Base-by-base conservation (phyloP, 257 asterid species). In the Primulina tabacum region DNA sequence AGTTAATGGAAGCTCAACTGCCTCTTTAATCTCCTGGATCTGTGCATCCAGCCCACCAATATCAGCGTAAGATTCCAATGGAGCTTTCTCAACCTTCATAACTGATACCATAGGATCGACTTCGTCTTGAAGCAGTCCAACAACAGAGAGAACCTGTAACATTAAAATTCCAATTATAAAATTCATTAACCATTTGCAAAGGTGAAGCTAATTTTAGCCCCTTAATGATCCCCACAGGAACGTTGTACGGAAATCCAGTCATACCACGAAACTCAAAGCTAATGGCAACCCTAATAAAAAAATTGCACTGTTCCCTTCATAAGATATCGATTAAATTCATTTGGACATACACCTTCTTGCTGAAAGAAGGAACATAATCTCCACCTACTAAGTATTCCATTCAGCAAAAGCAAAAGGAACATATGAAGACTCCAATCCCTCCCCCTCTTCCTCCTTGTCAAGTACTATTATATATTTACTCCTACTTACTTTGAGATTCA, bases 51-150 rank as follows among this genome's bases (percentile, higher is more conserved):
- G 75, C 16, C 83, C 85, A 71, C 88, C 88, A 34, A 80, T 80
- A 64, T 83, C 88, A 68, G 96, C 96, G 82, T 78, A 76, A 28
- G 72, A 73, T 63, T 58, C 72, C 63, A 73, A 63, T 5, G 92
- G 92, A 60, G 92, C 89, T 75, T 86, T 86, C 81, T 86, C 92
- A 62, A 86, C 92, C 78, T 86, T 86, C 92, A 83, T 86, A 12
- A 86, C 92, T 3, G 92, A 83, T 37, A 86, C 92, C 92, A 86
- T 83, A 24, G 92, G 92, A 69, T 86, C 89, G 32, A 86, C 89
- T 3, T 83, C 92, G 37, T 86, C 89, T 79, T 86, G 92, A n/a
- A 86, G 87, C 72, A 86, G 82, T 60, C 92, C 89, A 30, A 83
- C 91, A 70, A 86, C 91, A 50, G 91, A 86, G 34, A 83, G 92